Conservation (phyloP, 148 eudicot genomes). For the Dianthus caryophyllus region DNA sequence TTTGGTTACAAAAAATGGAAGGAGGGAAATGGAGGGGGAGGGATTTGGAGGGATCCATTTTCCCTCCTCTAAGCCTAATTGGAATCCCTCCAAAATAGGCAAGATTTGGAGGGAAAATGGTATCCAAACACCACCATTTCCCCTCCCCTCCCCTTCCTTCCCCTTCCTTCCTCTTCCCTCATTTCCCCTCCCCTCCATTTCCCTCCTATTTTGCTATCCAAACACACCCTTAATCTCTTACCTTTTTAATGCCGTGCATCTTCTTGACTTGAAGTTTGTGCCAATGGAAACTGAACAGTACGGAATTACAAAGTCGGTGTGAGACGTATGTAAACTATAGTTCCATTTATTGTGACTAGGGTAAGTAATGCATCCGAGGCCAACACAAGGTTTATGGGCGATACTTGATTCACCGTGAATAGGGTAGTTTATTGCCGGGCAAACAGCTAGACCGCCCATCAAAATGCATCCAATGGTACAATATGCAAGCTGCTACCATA, state of each 20-base stretch:
- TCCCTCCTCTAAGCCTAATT: too few species aligned
- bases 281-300: background rate
- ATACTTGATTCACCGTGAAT: background rate
- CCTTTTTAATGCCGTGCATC: constrained; percentile 19
- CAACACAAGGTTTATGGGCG: background rate
- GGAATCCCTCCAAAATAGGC: too few species aligned
- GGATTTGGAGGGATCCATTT: too few species aligned
- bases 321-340: background rate
- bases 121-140: too few species aligned
- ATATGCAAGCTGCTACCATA: constrained; percentile 1
- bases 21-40: too few species aligned
- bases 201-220: too few species aligned
- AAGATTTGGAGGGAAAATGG: too few species aligned
- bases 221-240: too few species aligned
- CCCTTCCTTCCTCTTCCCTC: too few species aligned
- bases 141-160: too few species aligned
- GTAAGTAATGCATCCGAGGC: constrained; percentile 3
- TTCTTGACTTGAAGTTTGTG: background rate
- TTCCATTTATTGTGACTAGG: constrained; percentile 10
- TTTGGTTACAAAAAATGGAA: too few species aligned
- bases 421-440: background rate
- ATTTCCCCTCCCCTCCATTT: too few species aligned
- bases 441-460: constrained; percentile 3
- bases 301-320: background rate
- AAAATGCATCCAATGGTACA: constrained; percentile 1